These are phyloP conservation scores for Henckelia pumila DNA, from an alignment of 257 asterid species.

Conservation along the genomic window DNA sequence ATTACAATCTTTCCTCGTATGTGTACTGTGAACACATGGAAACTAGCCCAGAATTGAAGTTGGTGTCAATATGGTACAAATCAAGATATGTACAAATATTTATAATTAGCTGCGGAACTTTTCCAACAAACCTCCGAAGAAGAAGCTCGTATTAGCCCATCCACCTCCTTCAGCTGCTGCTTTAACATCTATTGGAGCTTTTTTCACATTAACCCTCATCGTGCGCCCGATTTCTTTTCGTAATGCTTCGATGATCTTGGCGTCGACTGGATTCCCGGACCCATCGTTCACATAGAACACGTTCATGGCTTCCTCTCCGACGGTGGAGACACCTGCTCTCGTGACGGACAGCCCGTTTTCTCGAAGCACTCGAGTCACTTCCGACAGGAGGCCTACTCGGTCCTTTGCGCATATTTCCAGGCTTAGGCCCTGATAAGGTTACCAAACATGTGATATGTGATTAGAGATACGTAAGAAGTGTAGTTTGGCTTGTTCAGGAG, in stretches of 20 bases:
- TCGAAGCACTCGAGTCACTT: constrained; percentile 81
- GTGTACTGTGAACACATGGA: not conserved
- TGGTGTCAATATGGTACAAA: not conserved
- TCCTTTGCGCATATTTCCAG: constrained; percentile 91
- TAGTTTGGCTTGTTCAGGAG: not conserved
- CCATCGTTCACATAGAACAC: constrained; percentile 85
- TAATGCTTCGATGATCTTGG: constrained; percentile 58
- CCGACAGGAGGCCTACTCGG: constrained; percentile 88
- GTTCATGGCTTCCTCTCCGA: constrained; percentile 77
- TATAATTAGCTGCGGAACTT: constrained; percentile 42
- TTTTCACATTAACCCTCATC: constrained; percentile 80
- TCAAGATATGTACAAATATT: constrained; percentile 17
- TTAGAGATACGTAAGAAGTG: not conserved
- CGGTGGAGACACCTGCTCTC: constrained; percentile 85
- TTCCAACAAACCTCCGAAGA: constrained; percentile 75
- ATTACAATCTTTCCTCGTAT: constrained; percentile 34
- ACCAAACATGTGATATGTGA: not conserved
- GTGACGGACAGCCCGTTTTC: constrained; percentile 85
- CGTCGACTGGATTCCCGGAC: constrained; percentile 78
- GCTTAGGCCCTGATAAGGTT: constrained; percentile 62
- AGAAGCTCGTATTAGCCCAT: constrained; percentile 79
- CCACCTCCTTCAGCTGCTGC: constrained; percentile 54
- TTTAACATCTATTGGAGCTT: constrained; percentile 44
- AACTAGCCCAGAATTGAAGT: not conserved
- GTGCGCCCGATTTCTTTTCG: constrained; percentile 80